These are phyloP conservation scores for Phytopythium aichiense DNA, from an alignment of 352 stramenopile genomes.

Conservation along the genomic window DNA sequence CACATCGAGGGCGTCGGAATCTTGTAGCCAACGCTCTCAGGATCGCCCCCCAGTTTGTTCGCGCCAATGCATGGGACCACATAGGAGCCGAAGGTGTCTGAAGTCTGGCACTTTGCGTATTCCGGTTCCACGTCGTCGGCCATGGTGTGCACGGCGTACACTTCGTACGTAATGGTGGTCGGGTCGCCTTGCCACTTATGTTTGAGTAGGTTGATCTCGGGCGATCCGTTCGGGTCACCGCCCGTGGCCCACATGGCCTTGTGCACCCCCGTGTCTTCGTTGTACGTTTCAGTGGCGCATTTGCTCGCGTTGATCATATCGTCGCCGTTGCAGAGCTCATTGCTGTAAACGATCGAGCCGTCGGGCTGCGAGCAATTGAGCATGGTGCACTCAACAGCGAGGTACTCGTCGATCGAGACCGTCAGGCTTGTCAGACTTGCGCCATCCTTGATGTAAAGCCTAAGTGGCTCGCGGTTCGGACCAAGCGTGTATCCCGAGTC, in stretches of 20 bases:
- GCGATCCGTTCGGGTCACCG: background rate
- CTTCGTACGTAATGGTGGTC: background rate
- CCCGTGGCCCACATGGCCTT: conserved; percentile 27
- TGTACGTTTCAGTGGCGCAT: conserved; percentile 25
- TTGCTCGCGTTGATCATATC: conserved; percentile 33
- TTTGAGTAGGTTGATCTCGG: background rate
- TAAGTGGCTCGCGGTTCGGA: background rate
- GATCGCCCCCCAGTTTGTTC: background rate
- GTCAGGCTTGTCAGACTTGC: conserved; percentile 22
- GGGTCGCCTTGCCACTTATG: background rate
- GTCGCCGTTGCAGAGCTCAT: conserved; percentile 19
- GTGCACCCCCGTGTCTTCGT: conserved; percentile 5
- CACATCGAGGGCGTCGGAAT: background rate
- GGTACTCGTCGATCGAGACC: conserved; percentile 19
- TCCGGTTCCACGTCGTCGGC: background rate
- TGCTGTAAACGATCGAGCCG: conserved; percentile 7
- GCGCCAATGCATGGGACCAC: background rate
- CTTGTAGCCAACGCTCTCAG: background rate
- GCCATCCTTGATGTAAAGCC: conserved; percentile 8
- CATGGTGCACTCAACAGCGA: conserved; percentile 9
- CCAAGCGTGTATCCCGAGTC: conserved; percentile 18
- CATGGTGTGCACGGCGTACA: conserved; percentile 5
- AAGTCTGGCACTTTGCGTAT: background rate
- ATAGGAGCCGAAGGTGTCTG: background rate
- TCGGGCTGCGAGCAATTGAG: conserved; percentile 23